Conservation (phyloP, 2,329 filamentous ascomycete species). For the Paraphaeosphaeria sporulosa region DNA sequence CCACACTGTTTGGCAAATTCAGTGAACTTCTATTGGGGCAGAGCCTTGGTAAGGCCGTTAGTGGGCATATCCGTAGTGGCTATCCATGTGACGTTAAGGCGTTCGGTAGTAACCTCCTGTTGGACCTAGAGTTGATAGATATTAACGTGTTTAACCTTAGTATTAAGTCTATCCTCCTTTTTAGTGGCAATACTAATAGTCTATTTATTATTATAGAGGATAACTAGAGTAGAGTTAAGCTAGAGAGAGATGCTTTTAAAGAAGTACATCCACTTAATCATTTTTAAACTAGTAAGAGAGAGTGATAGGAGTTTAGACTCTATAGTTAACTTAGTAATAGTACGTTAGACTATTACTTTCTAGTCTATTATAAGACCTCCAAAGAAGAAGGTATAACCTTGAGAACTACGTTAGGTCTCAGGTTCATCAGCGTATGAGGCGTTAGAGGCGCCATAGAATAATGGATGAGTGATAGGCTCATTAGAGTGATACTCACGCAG, state of each 20-base stretch:
- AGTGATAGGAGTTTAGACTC: slow-evolving; percentile 26
- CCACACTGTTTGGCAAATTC: no score
- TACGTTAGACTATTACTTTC: slow-evolving; percentile 19
- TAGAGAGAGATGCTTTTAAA: slow-evolving; percentile 22
- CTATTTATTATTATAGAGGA: slow-evolving; percentile 21
- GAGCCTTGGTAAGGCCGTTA: not conserved
- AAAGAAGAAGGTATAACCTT: slow-evolving; percentile 33
- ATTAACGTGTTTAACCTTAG: not conserved
- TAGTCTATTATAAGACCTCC: slow-evolving; percentile 23
- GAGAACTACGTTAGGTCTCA: slow-evolving; percentile 19
- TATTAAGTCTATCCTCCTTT: not conserved
- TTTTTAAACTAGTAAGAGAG: slow-evolving; percentile 11
- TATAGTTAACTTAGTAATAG: slow-evolving; percentile 29
- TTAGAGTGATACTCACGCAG: no score
- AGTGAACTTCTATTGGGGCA: not conserved
- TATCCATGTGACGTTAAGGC: not conserved
- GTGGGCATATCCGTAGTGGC: not conserved
- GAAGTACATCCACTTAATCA: slow-evolving; percentile 19
- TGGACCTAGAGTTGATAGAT: not conserved
- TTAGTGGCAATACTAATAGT: slow-evolving; percentile 7
- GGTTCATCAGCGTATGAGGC: slow-evolving; percentile 25
- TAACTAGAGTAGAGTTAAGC: slow-evolving; percentile 1
- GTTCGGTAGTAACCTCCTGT: not conserved
- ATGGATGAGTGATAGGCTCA: no score
- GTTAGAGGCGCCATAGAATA: slow-evolving; percentile 15